phyloP scores from a whole-genome alignment of 257 asterid genomes.

The Ilex aquifolium region DNA sequence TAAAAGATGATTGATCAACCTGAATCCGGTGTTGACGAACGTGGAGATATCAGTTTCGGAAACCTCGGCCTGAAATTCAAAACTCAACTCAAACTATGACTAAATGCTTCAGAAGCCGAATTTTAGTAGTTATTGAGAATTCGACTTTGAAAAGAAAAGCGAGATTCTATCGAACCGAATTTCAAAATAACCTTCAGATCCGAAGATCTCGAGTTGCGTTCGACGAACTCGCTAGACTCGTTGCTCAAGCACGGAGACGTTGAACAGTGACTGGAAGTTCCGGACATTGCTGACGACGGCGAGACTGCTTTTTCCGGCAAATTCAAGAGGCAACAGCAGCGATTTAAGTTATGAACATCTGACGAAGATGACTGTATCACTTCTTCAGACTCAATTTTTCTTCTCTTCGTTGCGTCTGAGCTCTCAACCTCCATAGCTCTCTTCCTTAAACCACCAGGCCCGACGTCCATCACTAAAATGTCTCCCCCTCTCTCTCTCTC shows the following conservation, averaged over 20 bases:
- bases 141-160: background rate
- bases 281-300: conserved; percentile 36
- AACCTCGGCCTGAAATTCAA: conserved; percentile 42
- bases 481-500: conserved; percentile 15
- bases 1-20: conserved; percentile 32
- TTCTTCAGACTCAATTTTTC: conserved; percentile 30
- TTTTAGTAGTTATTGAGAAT: conserved; percentile 1
- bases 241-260: conserved; percentile 9
- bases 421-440: conserved; percentile 30
- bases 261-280: conserved; percentile 16
- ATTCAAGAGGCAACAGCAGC: conserved; percentile 16
- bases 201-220: conserved; percentile 28
- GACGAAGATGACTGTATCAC: no score
- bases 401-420: conserved; percentile 43
- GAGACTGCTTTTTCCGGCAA: conserved; percentile 26
- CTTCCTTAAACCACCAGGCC: background rate
- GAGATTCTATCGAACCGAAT: conserved; percentile 11
- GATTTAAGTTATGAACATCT: background rate
- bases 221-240: conserved; percentile 23
- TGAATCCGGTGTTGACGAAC: conserved; percentile 33
- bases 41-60: conserved; percentile 46
- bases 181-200: conserved; percentile 67
- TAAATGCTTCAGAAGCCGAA: conserved; percentile 8
- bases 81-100: conserved; percentile 3
- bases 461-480: background rate